Conservation (phyloP, 2,329 filamentous ascomycete genomes). For the Pezicula radicicola region DNA sequence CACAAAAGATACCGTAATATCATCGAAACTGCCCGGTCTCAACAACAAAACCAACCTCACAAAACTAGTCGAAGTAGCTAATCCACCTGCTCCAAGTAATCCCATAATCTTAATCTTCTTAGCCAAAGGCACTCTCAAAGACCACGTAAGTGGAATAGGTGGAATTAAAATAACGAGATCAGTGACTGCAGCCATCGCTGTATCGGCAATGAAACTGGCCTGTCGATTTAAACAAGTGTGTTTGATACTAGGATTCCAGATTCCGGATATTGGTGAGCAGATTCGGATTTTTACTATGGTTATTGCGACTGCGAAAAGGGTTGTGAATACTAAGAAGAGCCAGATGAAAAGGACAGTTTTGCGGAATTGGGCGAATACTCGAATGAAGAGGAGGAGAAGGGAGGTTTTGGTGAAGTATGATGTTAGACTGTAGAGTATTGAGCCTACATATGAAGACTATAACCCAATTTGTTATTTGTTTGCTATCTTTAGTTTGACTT, state of each 20-base stretch:
- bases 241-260: constrained; percentile 18
- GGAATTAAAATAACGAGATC: constrained; percentile 29
- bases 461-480: no score
- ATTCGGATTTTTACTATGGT: constrained; percentile 25
- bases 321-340: constrained; percentile 23
- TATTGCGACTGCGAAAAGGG: constrained; percentile 25
- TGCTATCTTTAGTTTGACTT: not conserved
- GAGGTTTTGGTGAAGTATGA: constrained; percentile 30
- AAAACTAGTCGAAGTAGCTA: not conserved
- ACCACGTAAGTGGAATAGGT: constrained; percentile 30
- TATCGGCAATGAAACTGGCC: constrained; percentile 29
- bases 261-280: constrained; percentile 21
- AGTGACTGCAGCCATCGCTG: constrained; percentile 29
- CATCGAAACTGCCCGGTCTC: constrained; percentile 5
- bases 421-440: constrained; percentile 27
- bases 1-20: constrained; percentile 7
- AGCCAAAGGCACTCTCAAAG: constrained; percentile 25
- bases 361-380: constrained; percentile 26
- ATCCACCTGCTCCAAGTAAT: not conserved
- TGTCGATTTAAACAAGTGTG: constrained; percentile 32
- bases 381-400: constrained; percentile 29
- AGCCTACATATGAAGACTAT: constrained; percentile 22
- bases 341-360: constrained; percentile 24
- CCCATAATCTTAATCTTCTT: constrained; percentile 21
- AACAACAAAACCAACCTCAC: constrained; percentile 5